A percentile compares a stretch with the other conserved stretches of the same genome.
Conservation (phyloP, 140 eudicot species). For the Oenanthe javanica region DNA sequence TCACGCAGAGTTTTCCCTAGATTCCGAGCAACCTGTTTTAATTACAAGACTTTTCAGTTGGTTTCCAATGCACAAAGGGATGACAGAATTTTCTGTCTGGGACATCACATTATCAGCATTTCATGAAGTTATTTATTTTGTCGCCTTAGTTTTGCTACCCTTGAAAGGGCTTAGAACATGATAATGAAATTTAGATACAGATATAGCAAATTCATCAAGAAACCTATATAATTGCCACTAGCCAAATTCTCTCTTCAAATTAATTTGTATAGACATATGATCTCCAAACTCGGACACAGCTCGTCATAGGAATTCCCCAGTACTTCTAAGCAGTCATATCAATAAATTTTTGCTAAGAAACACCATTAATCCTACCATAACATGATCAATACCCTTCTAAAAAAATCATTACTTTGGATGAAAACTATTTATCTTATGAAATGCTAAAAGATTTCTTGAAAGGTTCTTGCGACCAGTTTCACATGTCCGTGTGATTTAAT, state of each 20-base stretch:
- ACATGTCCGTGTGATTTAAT: too few relatives aligned
- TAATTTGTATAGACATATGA: neutral
- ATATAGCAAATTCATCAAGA: neutral
- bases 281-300: neutral
- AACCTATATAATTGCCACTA: neutral
- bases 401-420: too few relatives aligned
- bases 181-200: neutral
- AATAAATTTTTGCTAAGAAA: neutral
- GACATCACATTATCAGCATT: neutral
- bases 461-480: too few relatives aligned
- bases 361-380: neutral
- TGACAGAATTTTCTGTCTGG: neutral
- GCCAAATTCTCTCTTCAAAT: neutral
- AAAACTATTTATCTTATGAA: too few relatives aligned
- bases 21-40: constrained; percentile 74
- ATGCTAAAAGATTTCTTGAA: too few relatives aligned
- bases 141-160: neutral
- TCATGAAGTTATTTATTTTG: neutral
- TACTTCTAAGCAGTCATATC: neutral
- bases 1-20: constrained; percentile 75
- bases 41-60: neutral
- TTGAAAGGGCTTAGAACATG: neutral
- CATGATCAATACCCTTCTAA: neutral
- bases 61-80: neutral
- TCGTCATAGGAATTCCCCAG: neutral